Evolutionary conservation across 108 stramenopile species (phyloP).

Genomic region (Parmales sp.): DNA sequence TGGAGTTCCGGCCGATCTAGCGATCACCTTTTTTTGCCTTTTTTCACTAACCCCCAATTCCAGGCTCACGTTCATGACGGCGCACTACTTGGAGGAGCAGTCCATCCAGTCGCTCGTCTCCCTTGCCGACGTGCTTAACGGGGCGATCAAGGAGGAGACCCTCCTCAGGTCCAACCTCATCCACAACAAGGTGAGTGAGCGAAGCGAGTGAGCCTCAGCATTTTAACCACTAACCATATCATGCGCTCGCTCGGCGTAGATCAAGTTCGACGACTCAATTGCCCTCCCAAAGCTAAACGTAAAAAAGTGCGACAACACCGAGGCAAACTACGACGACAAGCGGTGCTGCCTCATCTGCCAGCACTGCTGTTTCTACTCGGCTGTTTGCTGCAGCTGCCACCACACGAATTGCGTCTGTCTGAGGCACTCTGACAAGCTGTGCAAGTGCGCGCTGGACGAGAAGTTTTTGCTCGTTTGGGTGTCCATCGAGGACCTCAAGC

Average conservation of each 20-base stretch:
- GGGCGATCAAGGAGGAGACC: slow-evolving; percentile 62
- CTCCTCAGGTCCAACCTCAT: slow-evolving; percentile 44
- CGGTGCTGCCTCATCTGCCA: slow-evolving; percentile 76
- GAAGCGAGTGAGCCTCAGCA: too few relatives aligned
- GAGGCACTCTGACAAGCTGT: slow-evolving; percentile 76
- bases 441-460: slow-evolving; percentile 53
- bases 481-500: slow-evolving; percentile 45
- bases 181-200: slow-evolving; percentile 54
- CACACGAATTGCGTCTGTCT: slow-evolving; percentile 72
- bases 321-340: slow-evolving; percentile 83
- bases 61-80: slow-evolving; percentile 76
- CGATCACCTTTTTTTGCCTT: too few relatives aligned
- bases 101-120: slow-evolving; percentile 45
- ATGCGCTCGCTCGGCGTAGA: too few relatives aligned
- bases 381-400: slow-evolving; percentile 85
- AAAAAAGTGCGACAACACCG: slow-evolving; percentile 67
- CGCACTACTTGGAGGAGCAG: slow-evolving; percentile 58
- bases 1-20: too few relatives aligned
- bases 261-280: slow-evolving; percentile 58
- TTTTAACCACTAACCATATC: too few relatives aligned
- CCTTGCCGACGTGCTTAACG: slow-evolving; percentile 49
- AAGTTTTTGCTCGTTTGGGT: slow-evolving; percentile 71
- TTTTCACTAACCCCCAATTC: too few relatives aligned
- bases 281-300: slow-evolving; percentile 56
- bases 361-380: slow-evolving; percentile 85